These are phyloP conservation scores for Aspergillus persii DNA, from an alignment of 2,329 filamentous ascomycete species.

Conservation along the genomic window DNA sequence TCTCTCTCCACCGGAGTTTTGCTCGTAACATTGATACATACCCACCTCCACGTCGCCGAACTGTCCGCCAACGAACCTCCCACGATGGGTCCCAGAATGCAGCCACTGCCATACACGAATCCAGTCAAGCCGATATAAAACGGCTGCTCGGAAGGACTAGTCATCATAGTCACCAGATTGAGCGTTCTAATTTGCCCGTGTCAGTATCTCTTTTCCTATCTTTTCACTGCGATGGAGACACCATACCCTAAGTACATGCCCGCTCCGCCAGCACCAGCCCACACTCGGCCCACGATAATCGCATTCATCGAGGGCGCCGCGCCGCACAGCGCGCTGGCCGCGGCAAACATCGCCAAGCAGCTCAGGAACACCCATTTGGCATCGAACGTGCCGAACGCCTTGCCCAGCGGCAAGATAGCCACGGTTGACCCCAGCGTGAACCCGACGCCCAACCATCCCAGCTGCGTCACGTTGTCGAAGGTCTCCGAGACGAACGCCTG, in stretches of 20 bases:
- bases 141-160: slow-evolving; percentile 19
- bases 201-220: neutral
- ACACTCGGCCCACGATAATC: slow-evolving; percentile 45
- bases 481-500: slow-evolving; percentile 43
- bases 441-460: slow-evolving; percentile 44
- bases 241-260: slow-evolving; percentile 33
- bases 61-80: slow-evolving; percentile 34
- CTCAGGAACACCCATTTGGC: slow-evolving; percentile 44
- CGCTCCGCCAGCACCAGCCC: slow-evolving; percentile 33
- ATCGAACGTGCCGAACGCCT: slow-evolving; percentile 45
- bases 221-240: slow-evolving; percentile 16
- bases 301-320: slow-evolving; percentile 46
- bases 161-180: slow-evolving; percentile 10
- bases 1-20: too few relatives aligned
- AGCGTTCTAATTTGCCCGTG: neutral
- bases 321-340: slow-evolving; percentile 42
- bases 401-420: slow-evolving; percentile 38
- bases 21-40: neutral
- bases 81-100: slow-evolving; percentile 37
- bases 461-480: slow-evolving; percentile 38
- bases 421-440: slow-evolving; percentile 45
- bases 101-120: slow-evolving; percentile 32
- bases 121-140: slow-evolving; percentile 27
- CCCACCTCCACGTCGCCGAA: slow-evolving; percentile 29
- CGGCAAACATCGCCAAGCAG: slow-evolving; percentile 29